Conservation (phyloP, 2,329 filamentous ascomycete genomes). For the Paracorniculantispora psalliotae region DNA sequence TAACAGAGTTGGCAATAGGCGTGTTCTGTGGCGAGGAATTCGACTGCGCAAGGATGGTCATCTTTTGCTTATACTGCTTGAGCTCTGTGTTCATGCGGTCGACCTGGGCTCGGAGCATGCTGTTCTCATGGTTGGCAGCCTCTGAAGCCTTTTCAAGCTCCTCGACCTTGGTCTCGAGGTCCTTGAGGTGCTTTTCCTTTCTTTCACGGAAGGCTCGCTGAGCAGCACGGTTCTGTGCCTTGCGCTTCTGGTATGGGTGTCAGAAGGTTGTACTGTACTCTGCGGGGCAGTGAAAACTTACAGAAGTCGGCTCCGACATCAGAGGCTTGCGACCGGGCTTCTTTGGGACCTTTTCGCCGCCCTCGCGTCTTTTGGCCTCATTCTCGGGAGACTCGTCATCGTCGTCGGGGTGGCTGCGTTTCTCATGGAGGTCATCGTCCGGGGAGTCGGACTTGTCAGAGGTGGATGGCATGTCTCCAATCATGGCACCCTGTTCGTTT, state of each 20-base stretch:
- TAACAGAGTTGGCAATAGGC: slow-evolving; percentile 43
- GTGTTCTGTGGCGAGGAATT: slow-evolving; percentile 36
- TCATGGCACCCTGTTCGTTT: slow-evolving; percentile 59
- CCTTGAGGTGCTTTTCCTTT: slow-evolving; percentile 86
- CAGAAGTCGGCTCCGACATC: slow-evolving; percentile 90
- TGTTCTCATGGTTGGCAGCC: slow-evolving; percentile 79
- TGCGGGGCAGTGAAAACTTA: slow-evolving; percentile 47
- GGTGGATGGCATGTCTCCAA: slow-evolving; percentile 65
- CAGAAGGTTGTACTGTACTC: background rate
- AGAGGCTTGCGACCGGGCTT: slow-evolving; percentile 95
- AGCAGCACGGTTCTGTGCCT: slow-evolving; percentile 90
- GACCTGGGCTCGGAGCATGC: slow-evolving; percentile 75
- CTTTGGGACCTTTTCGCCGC: slow-evolving; percentile 81
- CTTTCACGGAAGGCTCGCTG: slow-evolving; percentile 91
- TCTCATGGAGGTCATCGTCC: slow-evolving; percentile 54
- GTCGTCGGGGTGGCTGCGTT: slow-evolving; percentile 68
- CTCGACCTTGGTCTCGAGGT: slow-evolving; percentile 73
- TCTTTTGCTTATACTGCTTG: slow-evolving; percentile 81
- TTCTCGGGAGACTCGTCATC: slow-evolving; percentile 44
- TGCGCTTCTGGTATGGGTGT: slow-evolving; percentile 65
- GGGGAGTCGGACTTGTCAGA: slow-evolving; percentile 53
- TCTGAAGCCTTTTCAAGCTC: slow-evolving; percentile 80
- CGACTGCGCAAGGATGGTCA: slow-evolving; percentile 53
- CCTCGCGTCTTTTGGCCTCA: slow-evolving; percentile 68
- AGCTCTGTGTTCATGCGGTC: slow-evolving; percentile 82